Evolutionary conservation across 495 filamentous ascomycete genomes (phyloP), one percentile per base, ranked within the genome.

Genomic region (Aspergillus leporis): DNA sequence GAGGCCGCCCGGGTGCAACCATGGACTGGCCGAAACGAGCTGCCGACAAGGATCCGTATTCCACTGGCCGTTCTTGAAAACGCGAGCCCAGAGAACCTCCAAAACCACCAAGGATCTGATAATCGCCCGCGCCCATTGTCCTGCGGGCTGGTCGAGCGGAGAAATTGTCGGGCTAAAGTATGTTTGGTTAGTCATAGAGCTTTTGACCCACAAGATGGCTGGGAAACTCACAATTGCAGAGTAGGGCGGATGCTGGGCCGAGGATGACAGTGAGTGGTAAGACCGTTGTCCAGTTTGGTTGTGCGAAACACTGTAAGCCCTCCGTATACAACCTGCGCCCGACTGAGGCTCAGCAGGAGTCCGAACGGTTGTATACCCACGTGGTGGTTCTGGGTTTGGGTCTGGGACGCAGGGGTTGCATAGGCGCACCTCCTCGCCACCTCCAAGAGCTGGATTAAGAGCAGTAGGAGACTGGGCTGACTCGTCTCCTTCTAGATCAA

Each of bases 381-480:
- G 63, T 2, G 74, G 75, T 8, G 90, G 92, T 31, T 86, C 82
- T 16, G 82, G 89, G 62, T 94, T 95, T 3, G 92, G 92, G 72
- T 97, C 92, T 25, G 92, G 92, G 21, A 97, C 92, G 67, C 92
- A 97, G 1, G 92, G 92, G 67, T 97, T 96, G 79, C 92, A 97
- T 12, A 97, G 85, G 51, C 92, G 83, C 40, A 97, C 92, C 74
- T 91, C 85, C 67, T 92, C 90, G 12, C 92, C 92, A 43, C 92
- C 92, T 25, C 85, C 86, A 3, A 91, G 76, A 12, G 82, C 80
- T 23, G 81, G 80, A 58, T 90, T 74, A 46, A 75, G 47, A 21
- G 70, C 55, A 23, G 66, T 46, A 47, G 65, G 51, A 18, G 64
- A 59, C 16, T 61, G 47, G 18, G 60, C 55, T 18, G 52, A 48